Conservation (phyloP, 176 grass and related monocot species). For the Microstegium vimineum region DNA sequence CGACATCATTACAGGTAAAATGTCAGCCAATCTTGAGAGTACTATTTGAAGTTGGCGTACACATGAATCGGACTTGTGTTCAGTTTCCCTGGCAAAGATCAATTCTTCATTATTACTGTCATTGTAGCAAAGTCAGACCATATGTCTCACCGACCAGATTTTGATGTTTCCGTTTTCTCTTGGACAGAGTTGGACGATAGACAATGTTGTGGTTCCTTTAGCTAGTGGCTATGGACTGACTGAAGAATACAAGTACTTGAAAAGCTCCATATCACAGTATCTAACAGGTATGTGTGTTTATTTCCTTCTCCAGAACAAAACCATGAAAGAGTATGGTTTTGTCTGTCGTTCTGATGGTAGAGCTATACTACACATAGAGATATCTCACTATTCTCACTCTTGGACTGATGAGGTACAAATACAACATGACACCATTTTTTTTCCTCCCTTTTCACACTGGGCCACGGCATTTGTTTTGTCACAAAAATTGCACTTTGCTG, state of each 20-base stretch:
- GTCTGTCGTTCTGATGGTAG: neutral
- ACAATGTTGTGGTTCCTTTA: slow-evolving; percentile 85
- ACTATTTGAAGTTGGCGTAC: neutral
- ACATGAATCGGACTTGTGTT: neutral
- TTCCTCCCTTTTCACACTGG: neutral
- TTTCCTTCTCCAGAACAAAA: neutral
- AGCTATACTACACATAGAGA: neutral
- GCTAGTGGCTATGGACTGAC: slow-evolving; percentile 65
- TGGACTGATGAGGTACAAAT: neutral
- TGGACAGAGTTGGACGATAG: slow-evolving; percentile 72
- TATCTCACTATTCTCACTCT: neutral
- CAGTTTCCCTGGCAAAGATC: neutral
- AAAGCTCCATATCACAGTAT: slow-evolving; percentile 66
- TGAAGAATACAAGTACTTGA: slow-evolving; percentile 85
- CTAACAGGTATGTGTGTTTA: slow-evolving; percentile 63
- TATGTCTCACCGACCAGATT: neutral
- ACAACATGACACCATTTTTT: neutral
- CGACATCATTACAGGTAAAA: slow-evolving; percentile 65
- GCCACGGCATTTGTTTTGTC: neutral
- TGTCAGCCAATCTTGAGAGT: neutral
- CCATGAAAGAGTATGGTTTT: neutral
- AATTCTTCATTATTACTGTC: neutral
- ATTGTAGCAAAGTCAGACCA: slow-evolving; percentile 8
- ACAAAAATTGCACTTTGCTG: neutral
- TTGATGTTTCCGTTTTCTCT: slow-evolving; percentile 30